Conservation (phyloP, 805 yeast genomes). For the Ogataea pignaliae region DNA sequence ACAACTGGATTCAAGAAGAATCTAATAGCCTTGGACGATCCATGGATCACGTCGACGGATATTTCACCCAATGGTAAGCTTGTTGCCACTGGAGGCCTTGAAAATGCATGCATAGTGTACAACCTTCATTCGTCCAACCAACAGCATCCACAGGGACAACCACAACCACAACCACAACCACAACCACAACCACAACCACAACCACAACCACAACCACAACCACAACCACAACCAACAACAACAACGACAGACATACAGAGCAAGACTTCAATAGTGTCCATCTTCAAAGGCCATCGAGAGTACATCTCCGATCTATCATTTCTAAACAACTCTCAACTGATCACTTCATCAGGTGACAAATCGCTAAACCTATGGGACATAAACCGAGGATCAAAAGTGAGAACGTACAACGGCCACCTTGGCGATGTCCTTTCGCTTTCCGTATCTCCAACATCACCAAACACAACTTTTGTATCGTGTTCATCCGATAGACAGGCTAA, state of each 20-base stretch:
- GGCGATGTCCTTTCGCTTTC: slow-evolving; percentile 64
- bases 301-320: slow-evolving; percentile 76
- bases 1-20: slow-evolving; percentile 64
- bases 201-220: no score
- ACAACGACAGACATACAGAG: slow-evolving; percentile 1
- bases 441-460: slow-evolving; percentile 16
- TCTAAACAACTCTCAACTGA: slow-evolving; percentile 46
- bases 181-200: no score
- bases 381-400: slow-evolving; percentile 46
- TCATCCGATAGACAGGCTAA: slow-evolving; percentile 66
- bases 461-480: slow-evolving; percentile 48
- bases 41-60: slow-evolving; percentile 77
- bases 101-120: slow-evolving; percentile 73
- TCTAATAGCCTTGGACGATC: slow-evolving; percentile 68
- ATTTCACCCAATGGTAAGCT: slow-evolving; percentile 60
- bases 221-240: no score
- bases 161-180: no score
- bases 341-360: slow-evolving; percentile 82
- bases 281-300: slow-evolving; percentile 77
- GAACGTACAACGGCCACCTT: slow-evolving; percentile 59
- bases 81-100: slow-evolving; percentile 80
- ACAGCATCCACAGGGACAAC: no score
- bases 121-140: slow-evolving; percentile 29
- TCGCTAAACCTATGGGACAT: slow-evolving; percentile 80
- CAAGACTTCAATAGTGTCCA: slow-evolving; percentile 34